phyloP scores from a whole-genome alignment of 805 yeast species.

The Saccharomyces mikatae region DNA sequence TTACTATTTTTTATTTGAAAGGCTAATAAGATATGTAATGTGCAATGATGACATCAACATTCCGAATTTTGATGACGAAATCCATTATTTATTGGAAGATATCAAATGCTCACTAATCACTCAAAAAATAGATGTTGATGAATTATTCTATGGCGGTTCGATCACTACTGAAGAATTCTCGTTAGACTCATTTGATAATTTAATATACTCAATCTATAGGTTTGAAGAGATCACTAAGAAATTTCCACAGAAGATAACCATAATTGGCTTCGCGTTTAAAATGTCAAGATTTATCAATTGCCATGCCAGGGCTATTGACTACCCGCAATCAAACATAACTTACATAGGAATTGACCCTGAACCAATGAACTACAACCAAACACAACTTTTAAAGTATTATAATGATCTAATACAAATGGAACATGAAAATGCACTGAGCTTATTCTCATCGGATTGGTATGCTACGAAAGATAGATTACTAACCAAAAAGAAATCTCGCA shows the following conservation, averaged over 20 bases:
- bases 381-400: constrained; percentile 35
- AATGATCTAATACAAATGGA: constrained; percentile 43
- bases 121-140: constrained; percentile 8
- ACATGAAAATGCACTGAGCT: constrained; percentile 42
- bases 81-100: constrained; percentile 1
- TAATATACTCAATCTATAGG: constrained; percentile 50
- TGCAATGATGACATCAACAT: constrained; percentile 12
- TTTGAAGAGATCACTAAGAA: constrained; percentile 39
- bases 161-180: constrained; percentile 62
- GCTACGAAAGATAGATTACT: constrained; percentile 41
- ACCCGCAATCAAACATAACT: constrained; percentile 31
- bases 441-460: constrained; percentile 49
- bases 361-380: constrained; percentile 30
- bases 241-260: constrained; percentile 46
- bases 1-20: constrained; percentile 40
- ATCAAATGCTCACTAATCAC: constrained; percentile 1
- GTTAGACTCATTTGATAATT: constrained; percentile 72
- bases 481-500: constrained; percentile 44
- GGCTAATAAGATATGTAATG: constrained; percentile 17
- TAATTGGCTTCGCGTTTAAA: constrained; percentile 74
- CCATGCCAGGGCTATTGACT: constrained; percentile 48
- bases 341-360: constrained; percentile 55
- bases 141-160: constrained; percentile 10
- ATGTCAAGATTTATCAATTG: constrained; percentile 45
- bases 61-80: constrained; percentile 1